These are phyloP conservation scores for Bocquillonia castaneifolia DNA, from an alignment of 441 rosid genomes.

Conservation along the genomic window DNA sequence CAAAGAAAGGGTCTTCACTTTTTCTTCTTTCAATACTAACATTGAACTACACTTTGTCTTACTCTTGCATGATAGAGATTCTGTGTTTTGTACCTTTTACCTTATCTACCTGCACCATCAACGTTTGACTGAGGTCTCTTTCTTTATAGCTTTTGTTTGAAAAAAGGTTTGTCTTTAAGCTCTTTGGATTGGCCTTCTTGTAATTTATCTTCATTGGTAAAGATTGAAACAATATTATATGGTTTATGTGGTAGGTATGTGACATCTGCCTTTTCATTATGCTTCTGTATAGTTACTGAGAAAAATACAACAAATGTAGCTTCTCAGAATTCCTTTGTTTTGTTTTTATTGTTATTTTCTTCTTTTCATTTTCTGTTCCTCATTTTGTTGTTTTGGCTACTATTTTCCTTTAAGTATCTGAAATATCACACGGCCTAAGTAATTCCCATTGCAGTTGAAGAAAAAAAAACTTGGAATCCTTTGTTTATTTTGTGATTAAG, in stretches of 20 bases:
- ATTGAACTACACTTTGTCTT: background rate
- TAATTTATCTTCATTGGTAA: background rate
- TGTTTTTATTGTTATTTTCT: background rate
- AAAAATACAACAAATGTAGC: background rate
- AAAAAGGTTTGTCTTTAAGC: background rate
- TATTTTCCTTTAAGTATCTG: no score
- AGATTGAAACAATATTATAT: background rate
- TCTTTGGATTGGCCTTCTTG: background rate
- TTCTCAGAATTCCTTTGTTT: background rate
- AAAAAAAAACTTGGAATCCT: background rate
- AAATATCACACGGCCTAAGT: background rate
- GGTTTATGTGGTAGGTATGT: background rate
- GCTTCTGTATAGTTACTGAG: constrained; percentile 4
- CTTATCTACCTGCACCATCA: background rate
- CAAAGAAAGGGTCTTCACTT: background rate
- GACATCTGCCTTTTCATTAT: background rate
- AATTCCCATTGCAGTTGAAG: background rate
- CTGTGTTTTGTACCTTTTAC: constrained; percentile 3
- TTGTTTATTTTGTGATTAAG: background rate
- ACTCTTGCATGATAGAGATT: background rate
- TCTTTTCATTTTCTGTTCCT: background rate
- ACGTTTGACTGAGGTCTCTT: constrained; percentile 3
- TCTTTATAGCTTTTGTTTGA: background rate
- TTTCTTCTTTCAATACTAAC: background rate
- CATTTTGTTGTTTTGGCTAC: background rate